Conservation (phyloP, 371 early-diverging fungal species). For the Globomyces sp. region DNA sequence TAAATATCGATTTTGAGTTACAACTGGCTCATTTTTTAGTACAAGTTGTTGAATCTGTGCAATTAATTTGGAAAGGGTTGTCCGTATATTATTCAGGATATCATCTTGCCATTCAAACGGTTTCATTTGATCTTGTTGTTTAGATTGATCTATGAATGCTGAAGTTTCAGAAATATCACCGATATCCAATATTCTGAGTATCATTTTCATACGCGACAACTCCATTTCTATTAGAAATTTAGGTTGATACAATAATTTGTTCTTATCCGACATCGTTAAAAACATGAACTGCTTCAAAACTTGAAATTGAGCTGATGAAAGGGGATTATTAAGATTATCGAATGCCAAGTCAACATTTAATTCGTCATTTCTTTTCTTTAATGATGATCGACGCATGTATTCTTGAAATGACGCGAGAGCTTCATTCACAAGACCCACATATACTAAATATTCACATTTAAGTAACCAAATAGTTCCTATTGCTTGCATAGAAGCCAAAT, state of each 20-base stretch:
- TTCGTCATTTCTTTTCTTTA: constrained; percentile 5
- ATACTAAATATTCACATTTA: not conserved
- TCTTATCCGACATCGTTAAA: constrained; percentile 5
- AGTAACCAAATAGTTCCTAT: not conserved
- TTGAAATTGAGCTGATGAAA: not conserved
- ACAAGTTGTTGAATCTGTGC: no score
- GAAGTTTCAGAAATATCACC: not conserved
- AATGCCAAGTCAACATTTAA: not conserved
- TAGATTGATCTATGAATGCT: not conserved
- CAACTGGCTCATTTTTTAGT: no score
- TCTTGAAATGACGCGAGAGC: not conserved
- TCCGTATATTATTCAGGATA: no score
- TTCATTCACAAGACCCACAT: not conserved
- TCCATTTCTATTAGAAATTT: not conserved
- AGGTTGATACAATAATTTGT: not conserved
- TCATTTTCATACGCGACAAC: not conserved
- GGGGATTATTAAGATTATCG: constrained; percentile 1
- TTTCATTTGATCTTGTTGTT: not conserved
- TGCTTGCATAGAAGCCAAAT: not conserved
- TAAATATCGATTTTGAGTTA: no score
- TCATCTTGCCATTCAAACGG: no score
- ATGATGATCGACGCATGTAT: not conserved
- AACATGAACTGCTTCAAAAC: constrained; percentile 6
- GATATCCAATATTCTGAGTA: not conserved
- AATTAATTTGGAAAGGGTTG: no score